Conservation (phyloP, 1,284 basidiomycete species). For the Moesziomyces sp. region DNA sequence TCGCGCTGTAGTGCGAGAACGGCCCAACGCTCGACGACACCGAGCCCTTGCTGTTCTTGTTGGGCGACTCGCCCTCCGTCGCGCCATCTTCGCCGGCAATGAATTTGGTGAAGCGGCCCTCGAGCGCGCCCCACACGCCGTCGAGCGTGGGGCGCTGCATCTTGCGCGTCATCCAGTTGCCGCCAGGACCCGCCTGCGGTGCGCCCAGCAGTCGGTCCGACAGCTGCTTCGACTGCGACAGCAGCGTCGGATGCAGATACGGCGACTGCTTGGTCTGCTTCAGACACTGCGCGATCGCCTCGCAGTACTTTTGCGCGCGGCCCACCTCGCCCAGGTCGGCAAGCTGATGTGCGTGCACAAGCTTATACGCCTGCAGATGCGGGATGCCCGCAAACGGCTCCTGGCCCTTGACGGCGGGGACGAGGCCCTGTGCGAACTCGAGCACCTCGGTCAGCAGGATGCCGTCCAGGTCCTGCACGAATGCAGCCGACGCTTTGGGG, state of each 20-base stretch:
- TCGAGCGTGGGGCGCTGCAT: conserved; percentile 84
- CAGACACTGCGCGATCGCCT: conserved; percentile 82
- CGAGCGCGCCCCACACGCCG: conserved; percentile 90
- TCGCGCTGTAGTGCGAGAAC: conserved; percentile 93
- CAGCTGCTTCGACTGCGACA: conserved; percentile 82
- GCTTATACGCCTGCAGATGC: conserved; percentile 87
- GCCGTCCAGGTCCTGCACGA: conserved; percentile 79
- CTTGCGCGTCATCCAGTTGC: conserved; percentile 75
- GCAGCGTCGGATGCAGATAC: conserved; percentile 76
- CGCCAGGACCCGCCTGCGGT: conserved; percentile 70
- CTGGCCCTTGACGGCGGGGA: conserved; percentile 80
- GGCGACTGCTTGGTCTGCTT: conserved; percentile 74
- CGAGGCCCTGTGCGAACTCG: conserved; percentile 88
- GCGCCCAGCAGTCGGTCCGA: conserved; percentile 83
- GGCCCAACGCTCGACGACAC: conserved; percentile 73
- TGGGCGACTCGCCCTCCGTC: conserved; percentile 67
- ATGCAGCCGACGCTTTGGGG: conserved; percentile 72
- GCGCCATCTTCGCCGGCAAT: conserved; percentile 76
- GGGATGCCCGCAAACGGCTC: conserved; percentile 84
- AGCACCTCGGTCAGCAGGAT: conserved; percentile 89
- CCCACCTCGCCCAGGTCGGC: conserved; percentile 70
- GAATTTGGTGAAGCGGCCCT: conserved; percentile 93
- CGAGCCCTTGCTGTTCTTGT: conserved; percentile 64
- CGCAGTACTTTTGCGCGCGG: conserved; percentile 77
- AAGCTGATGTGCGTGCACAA: conserved; percentile 80